Evolutionary conservation across 108 stramenopile genomes (phyloP).

Genomic region (Cyclotella choctawhatcheeana): DNA sequence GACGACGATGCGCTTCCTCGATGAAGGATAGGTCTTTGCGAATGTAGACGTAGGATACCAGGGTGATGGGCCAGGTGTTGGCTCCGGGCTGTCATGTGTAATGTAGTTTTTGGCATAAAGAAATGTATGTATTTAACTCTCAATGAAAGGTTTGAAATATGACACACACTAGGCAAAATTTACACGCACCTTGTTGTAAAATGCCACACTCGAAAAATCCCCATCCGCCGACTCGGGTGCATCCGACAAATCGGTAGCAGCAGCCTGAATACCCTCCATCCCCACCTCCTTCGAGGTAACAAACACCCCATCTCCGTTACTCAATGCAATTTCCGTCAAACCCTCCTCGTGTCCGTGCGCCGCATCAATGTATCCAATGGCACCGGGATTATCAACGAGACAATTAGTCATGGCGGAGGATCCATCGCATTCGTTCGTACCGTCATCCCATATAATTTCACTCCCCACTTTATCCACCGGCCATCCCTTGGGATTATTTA

Average conservation of each 20-base stretch:
- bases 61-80: conserved; percentile 86
- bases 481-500: conserved; percentile 70
- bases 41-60: conserved; percentile 83
- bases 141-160: neutral
- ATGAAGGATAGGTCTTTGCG: conserved; percentile 60
- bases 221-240: conserved; percentile 58
- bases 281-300: conserved; percentile 61
- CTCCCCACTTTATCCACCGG: conserved; percentile 52
- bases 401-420: conserved; percentile 72
- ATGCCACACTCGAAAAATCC: conserved; percentile 58
- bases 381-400: conserved; percentile 57
- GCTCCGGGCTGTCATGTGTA: conserved; percentile 28
- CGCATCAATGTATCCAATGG: conserved; percentile 87
- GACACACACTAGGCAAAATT: neutral
- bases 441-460: conserved; percentile 61
- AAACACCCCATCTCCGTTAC: conserved; percentile 67
- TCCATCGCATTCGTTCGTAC: conserved; percentile 70
- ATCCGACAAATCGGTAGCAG: conserved; percentile 47
- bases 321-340: conserved; percentile 71
- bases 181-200: conserved; percentile 50
- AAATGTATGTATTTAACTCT: neutral
- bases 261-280: conserved; percentile 61
- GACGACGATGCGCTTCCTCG: conserved; percentile 19
- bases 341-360: conserved; percentile 79
- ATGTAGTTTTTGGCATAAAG: neutral